phyloP scores from a whole-genome alignment of 1,284 basidiomycete genomes.

The Cutaneotrichosporon spelunceum region DNA sequence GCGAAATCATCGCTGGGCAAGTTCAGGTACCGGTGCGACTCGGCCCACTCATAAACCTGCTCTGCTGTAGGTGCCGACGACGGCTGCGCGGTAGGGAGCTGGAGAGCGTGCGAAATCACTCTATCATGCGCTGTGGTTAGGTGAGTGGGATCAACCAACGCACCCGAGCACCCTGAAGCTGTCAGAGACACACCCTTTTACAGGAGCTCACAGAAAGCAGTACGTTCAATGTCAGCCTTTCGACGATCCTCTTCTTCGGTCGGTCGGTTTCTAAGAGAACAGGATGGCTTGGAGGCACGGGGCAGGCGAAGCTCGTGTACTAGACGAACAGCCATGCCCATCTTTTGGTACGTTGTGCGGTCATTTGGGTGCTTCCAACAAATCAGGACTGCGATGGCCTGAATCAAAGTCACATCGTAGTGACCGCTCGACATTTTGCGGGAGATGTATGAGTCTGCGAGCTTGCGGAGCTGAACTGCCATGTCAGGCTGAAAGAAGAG shows the following conservation, averaged over 20 bases:
- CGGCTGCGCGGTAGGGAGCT: slow-evolving; percentile 4
- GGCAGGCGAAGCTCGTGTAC: slow-evolving; percentile 25
- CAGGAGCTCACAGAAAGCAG: slow-evolving; percentile 15
- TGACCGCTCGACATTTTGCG: slow-evolving; percentile 18
- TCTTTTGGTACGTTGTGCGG: slow-evolving; percentile 24
- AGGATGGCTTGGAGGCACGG: not conserved
- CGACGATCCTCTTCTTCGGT: slow-evolving; percentile 17
- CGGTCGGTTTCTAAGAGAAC: not conserved
- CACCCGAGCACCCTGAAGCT: slow-evolving; percentile 5
- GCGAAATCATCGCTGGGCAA: slow-evolving; percentile 13
- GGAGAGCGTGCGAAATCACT: slow-evolving; percentile 10
- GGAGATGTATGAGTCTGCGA: slow-evolving; percentile 23
- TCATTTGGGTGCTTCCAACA: slow-evolving; percentile 24
- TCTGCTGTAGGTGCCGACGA: not conserved
- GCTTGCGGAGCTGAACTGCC: slow-evolving; percentile 9
- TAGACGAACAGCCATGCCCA: slow-evolving; percentile 30
- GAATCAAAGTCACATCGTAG: slow-evolving; percentile 20
- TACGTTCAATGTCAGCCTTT: slow-evolving; percentile 12
- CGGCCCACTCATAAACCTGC: slow-evolving; percentile 15
- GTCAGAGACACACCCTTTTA: not conserved
- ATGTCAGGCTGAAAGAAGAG: slow-evolving; percentile 26
- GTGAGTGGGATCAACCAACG: not conserved
- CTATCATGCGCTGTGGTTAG: slow-evolving; percentile 18
- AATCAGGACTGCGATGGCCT: slow-evolving; percentile 21
- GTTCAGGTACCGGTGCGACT: slow-evolving; percentile 12